Percentiles rank a stretch among this genome's conserved stretches.
These are phyloP conservation scores for Elasticomyces elasticus DNA, from an alignment of 495 filamentous ascomycete species.

Conservation along the genomic window DNA sequence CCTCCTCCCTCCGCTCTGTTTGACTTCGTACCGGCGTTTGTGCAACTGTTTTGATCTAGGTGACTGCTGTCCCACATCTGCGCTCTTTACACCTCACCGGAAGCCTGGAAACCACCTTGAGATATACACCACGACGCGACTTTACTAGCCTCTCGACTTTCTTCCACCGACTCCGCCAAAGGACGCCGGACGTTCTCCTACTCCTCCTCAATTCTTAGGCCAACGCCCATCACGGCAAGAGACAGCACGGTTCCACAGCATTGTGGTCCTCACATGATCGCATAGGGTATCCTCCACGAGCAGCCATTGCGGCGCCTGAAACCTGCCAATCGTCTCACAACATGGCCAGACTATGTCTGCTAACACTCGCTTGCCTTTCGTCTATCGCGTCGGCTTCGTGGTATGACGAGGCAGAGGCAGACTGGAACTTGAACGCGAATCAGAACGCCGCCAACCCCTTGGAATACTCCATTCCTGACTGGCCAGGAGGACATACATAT, in stretches of 20 bases:
- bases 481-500: conserved; percentile 43
- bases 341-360: conserved; percentile 1
- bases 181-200: not conserved
- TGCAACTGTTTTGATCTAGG: not conserved
- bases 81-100: not conserved
- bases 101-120: not conserved
- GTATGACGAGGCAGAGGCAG: conserved; percentile 12
- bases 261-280: not conserved
- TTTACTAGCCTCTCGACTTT: not conserved
- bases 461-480: conserved; percentile 50
- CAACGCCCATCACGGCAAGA: not conserved
- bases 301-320: conserved; percentile 1
- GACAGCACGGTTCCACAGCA: not conserved
- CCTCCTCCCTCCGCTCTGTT: not conserved
- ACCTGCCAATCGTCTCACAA: not conserved
- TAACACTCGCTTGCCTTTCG: not conserved
- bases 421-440: conserved; percentile 16
- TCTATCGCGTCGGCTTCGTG: conserved; percentile 4
- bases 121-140: not conserved
- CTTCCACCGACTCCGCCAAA: not conserved
- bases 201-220: not conserved
- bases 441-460: conserved; percentile 44
- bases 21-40: not conserved
- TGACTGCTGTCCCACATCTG: not conserved
- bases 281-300: not conserved